Base-by-base conservation (phyloP, 352 stramenopile genomes). In the Globisporangium cederbergense region DNA sequence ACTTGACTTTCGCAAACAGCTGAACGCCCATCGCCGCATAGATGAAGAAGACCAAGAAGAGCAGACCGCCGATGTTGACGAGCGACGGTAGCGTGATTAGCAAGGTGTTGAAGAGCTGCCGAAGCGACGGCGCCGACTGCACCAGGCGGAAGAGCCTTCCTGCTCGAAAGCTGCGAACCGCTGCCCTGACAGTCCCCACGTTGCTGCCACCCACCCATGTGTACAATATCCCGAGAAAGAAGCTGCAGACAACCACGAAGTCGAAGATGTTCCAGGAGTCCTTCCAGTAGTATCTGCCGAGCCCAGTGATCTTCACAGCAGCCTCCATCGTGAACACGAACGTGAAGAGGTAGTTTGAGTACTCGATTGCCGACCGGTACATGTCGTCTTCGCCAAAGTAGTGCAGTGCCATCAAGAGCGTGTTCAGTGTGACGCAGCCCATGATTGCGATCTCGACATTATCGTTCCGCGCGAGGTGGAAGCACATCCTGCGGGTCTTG, bases 41-140 rank as follows among this genome's bases (percentile, higher is more conserved):
- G 65, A 98, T 97, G 67, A 97, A 98, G 64, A 97, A 92, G 4
- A 98, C 64, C 4, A 98, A 66, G 22, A 96, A 87, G 9, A 98
- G 68, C 4, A 98, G 67, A 10, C 75, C 78, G 8, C 79, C 89
- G 42, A 98, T 96, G 69, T 96, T 97, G 20, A 79, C 79, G 28
- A 96, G 83, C 2, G 81, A 89, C 28, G 91, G 92, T 38, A 98
- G 55, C 18, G 87, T 91, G 22, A 85, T 78, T 13, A 98, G 42
- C 36, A 98, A 76, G 5, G 92, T 97, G 59, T 96, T 93, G 65
- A 97, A 90, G 20, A 97, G 72, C 63, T 95, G 81, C 2, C 85
- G 79, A 30, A 98, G 75, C 1, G 76, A 85, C 46, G 91, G 80
- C 4, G 88, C 78, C 2, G 81, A 80, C 25, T 95, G 78, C 16